Evolutionary conservation across 306 rosid genomes (phyloP).

Genomic region (Glycine soja): DNA sequence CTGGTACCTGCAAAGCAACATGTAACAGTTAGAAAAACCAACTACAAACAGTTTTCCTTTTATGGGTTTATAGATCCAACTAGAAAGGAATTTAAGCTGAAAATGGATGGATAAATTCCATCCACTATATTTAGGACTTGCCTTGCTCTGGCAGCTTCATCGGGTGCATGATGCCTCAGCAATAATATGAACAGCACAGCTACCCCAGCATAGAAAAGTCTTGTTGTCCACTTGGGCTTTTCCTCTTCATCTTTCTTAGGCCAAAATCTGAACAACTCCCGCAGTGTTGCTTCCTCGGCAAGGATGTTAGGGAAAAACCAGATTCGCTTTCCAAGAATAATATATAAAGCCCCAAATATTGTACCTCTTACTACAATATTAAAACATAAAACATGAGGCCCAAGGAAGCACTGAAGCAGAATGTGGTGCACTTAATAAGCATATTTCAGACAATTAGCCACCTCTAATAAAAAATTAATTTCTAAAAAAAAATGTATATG

Average conservation of each 20-base stretch:
- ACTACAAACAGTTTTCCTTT: slow-evolving; percentile 1
- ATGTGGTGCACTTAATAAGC: slow-evolving; percentile 21
- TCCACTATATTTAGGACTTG: slow-evolving; percentile 43
- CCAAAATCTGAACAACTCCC: slow-evolving; percentile 94
- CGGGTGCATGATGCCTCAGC: slow-evolving; percentile 98
- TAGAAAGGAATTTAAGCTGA: slow-evolving; percentile 26
- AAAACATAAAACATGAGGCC: slow-evolving; percentile 32
- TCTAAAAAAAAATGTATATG: no score
- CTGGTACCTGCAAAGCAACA: slow-evolving; percentile 74
- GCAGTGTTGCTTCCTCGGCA: slow-evolving; percentile 94
- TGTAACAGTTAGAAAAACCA: not conserved
- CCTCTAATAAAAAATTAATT: not conserved
- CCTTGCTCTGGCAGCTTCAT: slow-evolving; percentile 99
- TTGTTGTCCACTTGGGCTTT: slow-evolving; percentile 90
- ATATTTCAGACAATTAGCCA: slow-evolving; percentile 25
- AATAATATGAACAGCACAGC: slow-evolving; percentile 82
- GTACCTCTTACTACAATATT: slow-evolving; percentile 81
- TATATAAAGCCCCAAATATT: slow-evolving; percentile 74
- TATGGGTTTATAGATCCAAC: slow-evolving; percentile 1
- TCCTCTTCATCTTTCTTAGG: slow-evolving; percentile 98
- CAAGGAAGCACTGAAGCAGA: slow-evolving; percentile 26
- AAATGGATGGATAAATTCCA: not conserved
- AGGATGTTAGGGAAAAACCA: slow-evolving; percentile 99
- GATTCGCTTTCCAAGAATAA: slow-evolving; percentile 78
- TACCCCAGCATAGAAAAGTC: slow-evolving; percentile 81